phyloP scores from a whole-genome alignment of 805 yeast species.

The Starmera dryadoides region DNA sequence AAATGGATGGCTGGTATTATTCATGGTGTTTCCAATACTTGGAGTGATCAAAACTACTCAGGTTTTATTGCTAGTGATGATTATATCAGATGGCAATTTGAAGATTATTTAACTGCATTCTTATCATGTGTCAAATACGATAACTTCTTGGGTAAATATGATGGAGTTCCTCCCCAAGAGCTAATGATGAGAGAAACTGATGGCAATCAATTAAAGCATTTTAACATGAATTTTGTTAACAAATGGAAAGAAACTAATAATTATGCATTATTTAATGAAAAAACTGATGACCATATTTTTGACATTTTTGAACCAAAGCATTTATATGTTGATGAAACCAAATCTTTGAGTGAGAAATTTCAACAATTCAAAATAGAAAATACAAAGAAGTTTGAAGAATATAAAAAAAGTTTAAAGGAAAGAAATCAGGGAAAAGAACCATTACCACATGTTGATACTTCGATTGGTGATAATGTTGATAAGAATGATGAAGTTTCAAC shows the following conservation, averaged over 20 bases:
- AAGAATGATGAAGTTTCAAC: neutral
- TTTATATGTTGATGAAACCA: conserved; percentile 17
- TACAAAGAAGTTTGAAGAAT: conserved; percentile 17
- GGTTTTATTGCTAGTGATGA: conserved; percentile 76
- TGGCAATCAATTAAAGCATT: conserved; percentile 30
- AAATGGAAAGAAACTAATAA: conserved; percentile 51
- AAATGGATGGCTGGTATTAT: conserved; percentile 62
- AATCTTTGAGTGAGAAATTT: conserved; percentile 17
- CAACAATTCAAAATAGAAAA: conserved; percentile 25
- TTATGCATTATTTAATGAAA: conserved; percentile 42
- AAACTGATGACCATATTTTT: conserved; percentile 66
- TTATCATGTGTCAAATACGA: conserved; percentile 66
- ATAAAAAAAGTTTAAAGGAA: conserved; percentile 7
- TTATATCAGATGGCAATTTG: conserved; percentile 79
- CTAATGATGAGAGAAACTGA: conserved; percentile 21
- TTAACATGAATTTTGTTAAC: conserved; percentile 37
- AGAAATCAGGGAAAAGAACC: conserved; percentile 2
- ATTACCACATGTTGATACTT: conserved; percentile 1
- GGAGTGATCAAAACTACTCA: conserved; percentile 36
- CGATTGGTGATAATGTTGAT: neutral
- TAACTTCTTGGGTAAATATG: conserved; percentile 38
- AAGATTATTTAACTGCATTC: conserved; percentile 78
- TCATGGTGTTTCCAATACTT: conserved; percentile 31
- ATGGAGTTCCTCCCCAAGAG: conserved; percentile 27
- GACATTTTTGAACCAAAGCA: conserved; percentile 49